A percentile compares a stretch with the other conserved stretches of the same genome.
Evolutionary conservation across 345 rosid species (phyloP).

Genomic region (Salix dunnii): DNA sequence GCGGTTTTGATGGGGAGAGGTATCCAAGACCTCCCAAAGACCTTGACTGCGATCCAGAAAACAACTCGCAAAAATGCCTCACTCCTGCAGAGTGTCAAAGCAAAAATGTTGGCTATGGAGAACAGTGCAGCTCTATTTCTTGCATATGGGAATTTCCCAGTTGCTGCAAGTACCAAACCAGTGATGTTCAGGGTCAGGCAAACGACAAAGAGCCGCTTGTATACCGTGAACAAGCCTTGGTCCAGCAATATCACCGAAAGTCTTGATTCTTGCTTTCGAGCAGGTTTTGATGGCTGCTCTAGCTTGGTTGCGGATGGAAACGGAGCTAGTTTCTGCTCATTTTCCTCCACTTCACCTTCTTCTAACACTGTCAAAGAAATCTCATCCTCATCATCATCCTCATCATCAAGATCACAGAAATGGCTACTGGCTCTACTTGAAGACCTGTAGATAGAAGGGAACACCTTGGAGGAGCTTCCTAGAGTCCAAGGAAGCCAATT

Average conservation of each 20-base stretch:
- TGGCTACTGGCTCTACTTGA: slow-evolving; percentile 61
- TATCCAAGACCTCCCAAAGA: slow-evolving; percentile 56
- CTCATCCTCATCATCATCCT: slow-evolving; percentile 18
- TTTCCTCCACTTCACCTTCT: slow-evolving; percentile 32
- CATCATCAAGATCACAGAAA: slow-evolving; percentile 62
- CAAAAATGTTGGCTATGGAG: slow-evolving; percentile 64
- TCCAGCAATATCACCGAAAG: slow-evolving; percentile 67
- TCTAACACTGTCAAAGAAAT: slow-evolving; percentile 26
- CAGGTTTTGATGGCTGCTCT: slow-evolving; percentile 35
- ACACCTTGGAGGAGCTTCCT: slow-evolving; percentile 36
- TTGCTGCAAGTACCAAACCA: slow-evolving; percentile 55
- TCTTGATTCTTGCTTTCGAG: slow-evolving; percentile 51
- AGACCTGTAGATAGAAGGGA: slow-evolving; percentile 43
- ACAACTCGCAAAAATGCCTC: slow-evolving; percentile 62
- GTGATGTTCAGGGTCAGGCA: slow-evolving; percentile 45
- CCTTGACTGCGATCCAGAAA: slow-evolving; percentile 54
- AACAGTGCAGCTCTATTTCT: slow-evolving; percentile 61
- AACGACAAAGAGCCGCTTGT: slow-evolving; percentile 61
- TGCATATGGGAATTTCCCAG: slow-evolving; percentile 59
- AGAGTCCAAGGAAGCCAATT: slow-evolving; percentile 38
- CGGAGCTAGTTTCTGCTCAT: slow-evolving; percentile 7
- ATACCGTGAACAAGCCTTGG: slow-evolving; percentile 74
- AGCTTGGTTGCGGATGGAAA: slow-evolving; percentile 29
- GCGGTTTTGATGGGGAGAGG: slow-evolving; percentile 55
- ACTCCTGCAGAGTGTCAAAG: slow-evolving; percentile 67